A percentile compares a stretch with the other conserved stretches of the same genome.
Conservation (phyloP, 2,329 filamentous ascomycete species). For the Amphichorda felina region DNA sequence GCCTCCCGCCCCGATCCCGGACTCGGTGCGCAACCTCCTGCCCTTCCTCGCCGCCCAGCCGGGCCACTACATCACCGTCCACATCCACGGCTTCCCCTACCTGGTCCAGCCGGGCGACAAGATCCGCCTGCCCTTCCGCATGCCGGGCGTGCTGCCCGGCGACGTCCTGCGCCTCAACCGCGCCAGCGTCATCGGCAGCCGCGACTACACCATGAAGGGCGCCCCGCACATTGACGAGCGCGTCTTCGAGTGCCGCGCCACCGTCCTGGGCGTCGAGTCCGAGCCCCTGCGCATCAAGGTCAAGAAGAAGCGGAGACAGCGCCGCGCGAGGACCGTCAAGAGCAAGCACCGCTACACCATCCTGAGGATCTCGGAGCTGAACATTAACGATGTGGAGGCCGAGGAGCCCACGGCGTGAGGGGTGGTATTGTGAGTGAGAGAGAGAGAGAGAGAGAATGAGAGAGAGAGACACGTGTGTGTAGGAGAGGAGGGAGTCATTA, state of each 20-base stretch:
- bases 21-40: conserved; percentile 48
- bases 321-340: conserved; percentile 61
- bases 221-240: conserved; percentile 71
- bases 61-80: conserved; percentile 65
- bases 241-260: conserved; percentile 74
- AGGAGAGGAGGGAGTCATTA: not conserved
- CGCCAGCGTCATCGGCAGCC: conserved; percentile 68
- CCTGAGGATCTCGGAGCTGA: conserved; percentile 71
- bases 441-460: not conserved
- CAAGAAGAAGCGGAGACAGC: conserved; percentile 71
- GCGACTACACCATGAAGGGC: conserved; percentile 83
- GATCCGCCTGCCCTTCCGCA: conserved; percentile 67
- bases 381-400: conserved; percentile 38
- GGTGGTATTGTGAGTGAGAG: not conserved
- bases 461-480: not conserved
- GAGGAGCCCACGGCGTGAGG: conserved; percentile 13
- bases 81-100: conserved; percentile 71
- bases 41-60: conserved; percentile 63
- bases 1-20: conserved; percentile 30
- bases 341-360: conserved; percentile 91
- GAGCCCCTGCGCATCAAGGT: conserved; percentile 67
- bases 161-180: conserved; percentile 83
- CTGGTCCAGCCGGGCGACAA: conserved; percentile 67
- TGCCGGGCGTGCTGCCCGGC: conserved; percentile 65
- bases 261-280: conserved; percentile 73